Base-by-base conservation (phyloP, 2,329 filamentous ascomycete species). In the Beauveria medogensis region DNA sequence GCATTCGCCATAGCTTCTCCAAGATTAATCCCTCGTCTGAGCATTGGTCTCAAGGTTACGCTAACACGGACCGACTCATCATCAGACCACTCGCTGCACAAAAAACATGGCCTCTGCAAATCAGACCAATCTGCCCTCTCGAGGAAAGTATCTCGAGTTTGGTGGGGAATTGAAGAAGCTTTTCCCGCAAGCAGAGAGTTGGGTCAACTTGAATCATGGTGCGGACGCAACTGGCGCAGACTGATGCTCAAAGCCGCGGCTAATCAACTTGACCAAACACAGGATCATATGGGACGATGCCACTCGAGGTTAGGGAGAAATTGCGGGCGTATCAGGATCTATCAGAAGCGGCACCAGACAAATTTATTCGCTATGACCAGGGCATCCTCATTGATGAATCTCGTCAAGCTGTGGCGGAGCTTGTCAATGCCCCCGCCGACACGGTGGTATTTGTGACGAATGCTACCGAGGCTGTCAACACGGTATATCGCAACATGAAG, bases 251-350 rank as follows among this genome's bases (percentile, higher is more conserved):
- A 24, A n/a, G 10, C 10, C 7, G 12, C 8, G 4, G 34, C 59
- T 61, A 34, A 62, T 14, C 30, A 34, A 16, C 16, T 3, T 5
- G 4, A 12, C 16, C 30, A 34, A 34, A 9, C 10, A 2, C 18
- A 85, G 89, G 91, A 54, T 95, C 91, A 1, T 96, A 90, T 70
- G 92, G 92, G 40, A 86, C 87, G 2, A 86, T 87, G 67, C 92
- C 92, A 3, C 77, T 74, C 10, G 70, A 74, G 22, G 79, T 97
- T 62, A 82, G 80, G 18, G 73, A 80, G 16, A 80, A 79, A 55
- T 79, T 88, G 22, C 84, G 82, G 18, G 68, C 77, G n/a, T 89
- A 87, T 68, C 87, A 92, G 69, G 82, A 87, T 63, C 74, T 78
- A 4, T 76, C 80, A 41, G 92, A 96, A 75, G 76, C 81, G 1